Base-by-base conservation (phyloP, 768 basidiomycete genomes). In the Royoungia palumana region DNA sequence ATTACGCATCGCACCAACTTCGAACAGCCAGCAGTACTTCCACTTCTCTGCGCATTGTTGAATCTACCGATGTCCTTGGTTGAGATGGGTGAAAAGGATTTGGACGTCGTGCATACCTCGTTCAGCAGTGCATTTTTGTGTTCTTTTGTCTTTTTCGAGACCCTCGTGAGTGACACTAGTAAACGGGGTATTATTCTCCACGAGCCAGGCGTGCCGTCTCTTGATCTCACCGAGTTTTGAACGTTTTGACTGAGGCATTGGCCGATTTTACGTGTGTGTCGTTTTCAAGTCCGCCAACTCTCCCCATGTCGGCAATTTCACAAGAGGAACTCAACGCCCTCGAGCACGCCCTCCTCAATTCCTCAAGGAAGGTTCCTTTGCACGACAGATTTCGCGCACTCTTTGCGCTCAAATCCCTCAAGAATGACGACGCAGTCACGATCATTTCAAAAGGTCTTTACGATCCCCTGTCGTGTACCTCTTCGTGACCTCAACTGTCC, bases 1-100 rank as follows among this genome's bases (percentile, higher is more conserved):
- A 72, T 95, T 98, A 51, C 96, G 78, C 93, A 97, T 95, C 57
- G 93, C 83, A 14, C 94, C 94, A 6, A 97, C 91, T 59, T 88
- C 84, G 65, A 99, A 96, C 34, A 97, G 65, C 91, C 94, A 99
- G 72, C 91, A 88, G 69, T 96, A 94, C 62, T 81, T 81, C 85
- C 90, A 97, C 73, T 91, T 89, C 57, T 94, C 92, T 19, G 84
- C 73, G 64, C 84, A 83, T 63, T 77, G 77, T 75, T 91, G 88
- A 46, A 98, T 74, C 91, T 94, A 60, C 47, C 48, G 17, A 46
- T 87, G 59, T 42, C 46, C 17, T 38, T 49, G 40, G 30, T 37
- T 30, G 36, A 34, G 41, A 54, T 17, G 52, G n/a, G 56, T 38
- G 41, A 37, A 10, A 24, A 46, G 32, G 46, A 41, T 47, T 37